These are phyloP conservation scores for Fusarium guadeloupense DNA, from an alignment of 2,329 filamentous ascomycete species.

Conservation along the genomic window DNA sequence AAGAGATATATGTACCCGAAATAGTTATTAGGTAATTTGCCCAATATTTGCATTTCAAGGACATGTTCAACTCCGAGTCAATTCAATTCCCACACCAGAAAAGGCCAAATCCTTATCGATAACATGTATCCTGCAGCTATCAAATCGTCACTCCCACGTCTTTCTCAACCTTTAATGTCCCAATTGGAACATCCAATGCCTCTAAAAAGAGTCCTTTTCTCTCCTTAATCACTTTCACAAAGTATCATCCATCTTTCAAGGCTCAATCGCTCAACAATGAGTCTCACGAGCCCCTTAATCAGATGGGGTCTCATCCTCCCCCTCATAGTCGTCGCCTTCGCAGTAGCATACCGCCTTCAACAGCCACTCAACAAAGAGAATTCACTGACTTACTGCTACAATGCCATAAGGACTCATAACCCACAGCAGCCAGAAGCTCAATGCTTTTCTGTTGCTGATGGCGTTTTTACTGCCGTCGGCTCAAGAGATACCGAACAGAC, in stretches of 20 bases:
- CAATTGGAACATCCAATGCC: not conserved
- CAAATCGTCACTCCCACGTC: slow-evolving; percentile 13
- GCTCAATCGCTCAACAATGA: slow-evolving; percentile 8
- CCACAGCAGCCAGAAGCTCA: slow-evolving; percentile 50
- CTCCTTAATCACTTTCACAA: not conserved
- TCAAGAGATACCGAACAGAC: slow-evolving; percentile 40
- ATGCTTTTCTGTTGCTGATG: slow-evolving; percentile 66
- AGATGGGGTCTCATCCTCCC: slow-evolving; percentile 47
- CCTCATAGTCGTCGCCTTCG: slow-evolving; percentile 45
- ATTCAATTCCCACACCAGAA: slow-evolving; percentile 16
- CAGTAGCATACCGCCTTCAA: slow-evolving; percentile 46
- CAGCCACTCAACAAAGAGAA: slow-evolving; percentile 33
- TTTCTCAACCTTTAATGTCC: not conserved
- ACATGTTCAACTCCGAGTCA: not conserved
- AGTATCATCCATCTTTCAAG: not conserved
- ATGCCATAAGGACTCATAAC: slow-evolving; percentile 50
- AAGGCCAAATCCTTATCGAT: slow-evolving; percentile 28
- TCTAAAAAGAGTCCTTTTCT: not conserved
- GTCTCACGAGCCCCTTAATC: slow-evolving; percentile 13
- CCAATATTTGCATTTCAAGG: not conserved
- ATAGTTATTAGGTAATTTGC: not conserved
- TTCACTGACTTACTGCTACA: slow-evolving; percentile 52
- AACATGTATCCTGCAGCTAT: slow-evolving; percentile 15
- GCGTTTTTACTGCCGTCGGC: slow-evolving; percentile 61
- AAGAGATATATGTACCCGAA: not conserved